Evolutionary conservation across 352 stramenopile genomes (phyloP), one percentile per base, ranked within the genome.

Genomic region (Globisporangium heterothallicum): DNA sequence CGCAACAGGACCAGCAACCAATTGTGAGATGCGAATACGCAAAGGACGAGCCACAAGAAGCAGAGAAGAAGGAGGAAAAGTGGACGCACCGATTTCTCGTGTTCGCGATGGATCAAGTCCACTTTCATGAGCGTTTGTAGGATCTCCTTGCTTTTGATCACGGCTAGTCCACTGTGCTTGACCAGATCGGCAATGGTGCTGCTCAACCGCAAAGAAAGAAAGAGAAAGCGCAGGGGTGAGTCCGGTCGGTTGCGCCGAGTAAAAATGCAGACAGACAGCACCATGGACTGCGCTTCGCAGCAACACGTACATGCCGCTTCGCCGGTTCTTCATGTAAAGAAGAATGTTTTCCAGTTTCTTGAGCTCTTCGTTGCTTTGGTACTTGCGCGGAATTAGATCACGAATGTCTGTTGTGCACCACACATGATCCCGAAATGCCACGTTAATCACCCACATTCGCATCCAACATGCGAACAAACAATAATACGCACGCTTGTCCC

Each of bases 91-190:
- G 70, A 68, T 58, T 82, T 74, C 53, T 94, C 80, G 42, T 82
- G 77, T 34, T 79, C 83, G 49, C 83, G 79, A 46, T 78, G 65
- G 49, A 94, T 77, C 32, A 91, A 71, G 18, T 88, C 72, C 55
- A 94, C 68, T 59, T 89, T 92, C 68, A 87, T 92, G 36, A 94
- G 75, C 42, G 83, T 92, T 66, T 94, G 80, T 26, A 94, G 56
- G 45, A 92, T 92, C 53, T 94, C 83, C 57, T 94, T 94, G 71
- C 78, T 90, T 30, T 82, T 78, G 65, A 94, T 92, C 30, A 92
- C 83, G 2, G 76, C 66, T 36, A 94, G 46, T 0, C 73, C 71
- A 30, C 76, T 92, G 61, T 91, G 76, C 48, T 87, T 88, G 51
- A 92, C 83, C 7, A 94, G 58, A 42, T 94, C 83, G 8, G 80